Evolutionary conservation across 768 basidiomycete species (phyloP).

Genomic region (Tremella mesenterica): DNA sequence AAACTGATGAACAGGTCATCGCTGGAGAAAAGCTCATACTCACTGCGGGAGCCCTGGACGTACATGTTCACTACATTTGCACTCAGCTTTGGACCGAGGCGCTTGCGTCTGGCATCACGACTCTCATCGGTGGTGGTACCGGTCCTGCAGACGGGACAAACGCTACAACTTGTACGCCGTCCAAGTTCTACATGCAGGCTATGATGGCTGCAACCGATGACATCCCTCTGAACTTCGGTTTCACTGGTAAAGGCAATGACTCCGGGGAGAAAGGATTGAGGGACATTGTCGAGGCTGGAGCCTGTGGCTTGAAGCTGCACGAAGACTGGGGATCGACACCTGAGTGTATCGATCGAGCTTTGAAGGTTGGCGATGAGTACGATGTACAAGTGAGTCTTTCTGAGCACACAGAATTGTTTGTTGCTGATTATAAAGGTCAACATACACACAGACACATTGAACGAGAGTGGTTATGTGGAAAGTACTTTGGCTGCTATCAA

Average conservation of each 20-base stretch:
- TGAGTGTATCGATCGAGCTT: slow-evolving; percentile 61
- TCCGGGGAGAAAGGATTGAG: slow-evolving; percentile 57
- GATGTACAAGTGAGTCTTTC: slow-evolving; percentile 69
- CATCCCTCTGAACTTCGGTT: slow-evolving; percentile 81
- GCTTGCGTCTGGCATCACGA: slow-evolving; percentile 62
- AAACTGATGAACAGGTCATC: too few relatives aligned
- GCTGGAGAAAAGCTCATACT: slow-evolving; percentile 91
- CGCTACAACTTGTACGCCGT: slow-evolving; percentile 91
- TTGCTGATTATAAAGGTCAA: slow-evolving; percentile 53
- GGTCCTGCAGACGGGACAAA: slow-evolving; percentile 82
- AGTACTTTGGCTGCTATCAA: slow-evolving; percentile 87
- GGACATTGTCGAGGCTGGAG: slow-evolving; percentile 75
- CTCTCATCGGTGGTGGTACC: slow-evolving; percentile 92
- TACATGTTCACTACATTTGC: slow-evolving; percentile 89
- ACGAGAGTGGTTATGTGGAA: slow-evolving; percentile 95
- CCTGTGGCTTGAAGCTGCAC: slow-evolving; percentile 83
- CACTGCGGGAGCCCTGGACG: slow-evolving; percentile 88
- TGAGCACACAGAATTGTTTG: not conserved
- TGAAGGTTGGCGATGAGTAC: slow-evolving; percentile 77
- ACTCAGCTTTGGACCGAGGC: slow-evolving; percentile 78
- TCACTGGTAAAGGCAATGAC: slow-evolving; percentile 97
- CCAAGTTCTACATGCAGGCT: slow-evolving; percentile 74
- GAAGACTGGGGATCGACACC: slow-evolving; percentile 97
- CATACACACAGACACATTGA: slow-evolving; percentile 94
- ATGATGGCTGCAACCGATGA: slow-evolving; percentile 91